Evolutionary conservation across 306 rosid genomes (phyloP), one percentile per base, ranked within the genome.

Genomic region (Parietaria judaica): DNA sequence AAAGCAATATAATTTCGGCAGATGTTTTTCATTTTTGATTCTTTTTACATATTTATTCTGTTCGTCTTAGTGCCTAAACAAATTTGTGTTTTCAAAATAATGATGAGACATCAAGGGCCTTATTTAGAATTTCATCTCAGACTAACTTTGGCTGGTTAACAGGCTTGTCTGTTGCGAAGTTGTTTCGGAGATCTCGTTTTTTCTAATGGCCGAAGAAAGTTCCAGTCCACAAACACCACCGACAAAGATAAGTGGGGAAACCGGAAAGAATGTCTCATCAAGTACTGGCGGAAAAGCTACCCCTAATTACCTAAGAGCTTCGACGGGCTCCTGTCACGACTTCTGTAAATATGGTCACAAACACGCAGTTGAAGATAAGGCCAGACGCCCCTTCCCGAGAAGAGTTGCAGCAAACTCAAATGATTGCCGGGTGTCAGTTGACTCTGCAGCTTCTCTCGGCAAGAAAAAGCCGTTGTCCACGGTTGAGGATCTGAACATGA

Each of bases 241-340:
- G 53, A 63, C 48, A 2, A 65, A 35, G 67, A 69, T 80, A 14
- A 41, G 56, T 6, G 79, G 31, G 63, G 63, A 56, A 72, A 72
- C 59, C 17, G 90, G 83, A 58, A 86, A 72, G 57, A 69, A 71
- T 53, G 65, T 69, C 41, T 48, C 73, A 4, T 80, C 67, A 39
- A 77, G 59, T 45, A 70, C 66, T 11, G 70, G 48, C 58, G 80
- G 70, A 61, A 72, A 66, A 48, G 0, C 35, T 54, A 53, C 71
- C 68, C 95, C 99, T 49, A 79, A 31, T 73, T 88, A 88, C 77
- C 94, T 80, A 64, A 80, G 95, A 77, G 89, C 89, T 55, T 86
- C 95, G 36, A 69, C 82, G 3, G 95, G 94, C 57, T 94, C 99
- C 49, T 94, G 99, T 79, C 99, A 94, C 64, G 97, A 94, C 65